Evolutionary conservation across 2,329 filamentous ascomycete genomes (phyloP).

Genomic region (Fusarium sp.): DNA sequence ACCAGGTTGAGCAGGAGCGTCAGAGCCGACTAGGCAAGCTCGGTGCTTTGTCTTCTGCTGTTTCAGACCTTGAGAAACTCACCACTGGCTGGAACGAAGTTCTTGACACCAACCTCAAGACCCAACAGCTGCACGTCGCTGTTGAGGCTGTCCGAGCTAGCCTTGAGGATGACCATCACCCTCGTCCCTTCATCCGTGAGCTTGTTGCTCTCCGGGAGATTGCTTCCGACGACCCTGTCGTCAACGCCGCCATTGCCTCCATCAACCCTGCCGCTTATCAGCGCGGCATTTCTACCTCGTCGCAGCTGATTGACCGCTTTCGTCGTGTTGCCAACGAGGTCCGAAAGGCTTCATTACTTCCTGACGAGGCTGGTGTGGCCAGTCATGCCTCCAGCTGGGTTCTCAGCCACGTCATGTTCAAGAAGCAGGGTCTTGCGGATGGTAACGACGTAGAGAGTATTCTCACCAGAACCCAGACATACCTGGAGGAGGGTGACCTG

Average conservation of each 20-base stretch:
- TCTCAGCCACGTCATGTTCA: conserved; percentile 94
- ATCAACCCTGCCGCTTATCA: conserved; percentile 96
- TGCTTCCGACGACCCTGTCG: conserved; percentile 81
- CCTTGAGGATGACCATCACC: conserved; percentile 74
- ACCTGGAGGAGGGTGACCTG: conserved; percentile 91
- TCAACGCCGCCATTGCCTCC: conserved; percentile 93
- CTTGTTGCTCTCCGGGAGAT: conserved; percentile 95
- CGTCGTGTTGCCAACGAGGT: conserved; percentile 91
- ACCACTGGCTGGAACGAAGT: conserved; percentile 91
- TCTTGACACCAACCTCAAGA: conserved; percentile 88
- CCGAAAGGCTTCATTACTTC: conserved; percentile 90
- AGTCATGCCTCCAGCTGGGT: conserved; percentile 91
- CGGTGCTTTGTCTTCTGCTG: conserved; percentile 77
- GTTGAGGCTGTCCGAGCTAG: conserved; percentile 91
- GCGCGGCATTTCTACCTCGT: conserved; percentile 81
- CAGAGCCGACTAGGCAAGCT: conserved; percentile 87
- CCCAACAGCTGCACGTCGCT: conserved; percentile 95
- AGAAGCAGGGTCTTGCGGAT: conserved; percentile 84
- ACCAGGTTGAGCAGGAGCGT: conserved; percentile 88
- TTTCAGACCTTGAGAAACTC: conserved; percentile 85
- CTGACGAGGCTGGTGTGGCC: conserved; percentile 92
- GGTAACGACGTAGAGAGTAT: conserved; percentile 95
- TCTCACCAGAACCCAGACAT: conserved; percentile 85
- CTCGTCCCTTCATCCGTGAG: conserved; percentile 89
- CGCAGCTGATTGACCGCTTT: conserved; percentile 95